Base-by-base conservation (phyloP, 2,329 filamentous ascomycete species). In the Colletotrichum sp. region DNA sequence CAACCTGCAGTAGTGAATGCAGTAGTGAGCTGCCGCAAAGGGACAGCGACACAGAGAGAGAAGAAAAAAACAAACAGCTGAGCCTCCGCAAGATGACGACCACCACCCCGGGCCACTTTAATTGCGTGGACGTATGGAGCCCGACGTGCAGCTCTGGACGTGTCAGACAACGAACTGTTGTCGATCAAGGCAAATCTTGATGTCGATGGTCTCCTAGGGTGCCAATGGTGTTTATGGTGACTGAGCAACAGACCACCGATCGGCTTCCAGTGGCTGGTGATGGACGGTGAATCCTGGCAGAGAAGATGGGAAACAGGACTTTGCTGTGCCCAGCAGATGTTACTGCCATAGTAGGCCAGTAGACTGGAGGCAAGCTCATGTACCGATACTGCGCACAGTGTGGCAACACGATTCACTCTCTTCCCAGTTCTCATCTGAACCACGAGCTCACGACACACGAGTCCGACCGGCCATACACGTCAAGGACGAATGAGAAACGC, bases 31-130 rank as follows among this genome's bases (percentile, higher is more conserved):
- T 66, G 30, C 61, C 34, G 32, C 61, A 43, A 63, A 36, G 48
- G 34, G 14, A 30, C 34, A 64, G 58, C 28, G 10, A 59, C 13
- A 66, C 26, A 28, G 13, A 55, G 9, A 66, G 62, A 30, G 26
- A 55, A 14, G 34, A n/a, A 28, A 69, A 58, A 67, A 66, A 59
- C 24, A 73, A 61, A 62, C 32, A 69, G 73, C 73, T 75, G 64
- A 75, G 73, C 73, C 73, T 68, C 73, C 63, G 58, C 43, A 75
- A 64, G 73, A 75, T 75, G 73, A 75, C 73, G 73, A 75, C 71
- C 73, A 67, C 63, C 36, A 32, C 13, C 9, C 61, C 24, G 30
- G 69, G 32, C 69, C 73, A 73, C 69, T 75, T 69, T 61, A 38
- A 64, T 69, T 75, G 73, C 73, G 73, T 65, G 58, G 62, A 68